A percentile compares a stretch with the other conserved stretches of the same genome.
Conservation (phyloP, 768 basidiomycete genomes). For the Amylocystis lapponica region DNA sequence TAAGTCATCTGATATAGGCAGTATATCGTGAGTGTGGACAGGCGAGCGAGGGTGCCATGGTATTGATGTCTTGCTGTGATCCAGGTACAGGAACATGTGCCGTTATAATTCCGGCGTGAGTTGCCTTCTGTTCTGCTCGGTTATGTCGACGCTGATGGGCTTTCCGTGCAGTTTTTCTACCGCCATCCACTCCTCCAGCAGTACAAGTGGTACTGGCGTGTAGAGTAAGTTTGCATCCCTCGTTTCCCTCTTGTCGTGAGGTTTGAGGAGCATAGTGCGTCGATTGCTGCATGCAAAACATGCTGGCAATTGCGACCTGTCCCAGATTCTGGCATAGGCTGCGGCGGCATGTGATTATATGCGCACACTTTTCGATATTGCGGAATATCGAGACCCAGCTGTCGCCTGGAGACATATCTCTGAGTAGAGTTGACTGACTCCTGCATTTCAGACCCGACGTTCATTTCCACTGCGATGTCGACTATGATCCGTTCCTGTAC, state of each 20-base stretch:
- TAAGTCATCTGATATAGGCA: no score
- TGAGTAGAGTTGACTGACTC: background rate
- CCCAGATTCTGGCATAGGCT: no score
- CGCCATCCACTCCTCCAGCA: conserved; percentile 56
- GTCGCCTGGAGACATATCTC: no score
- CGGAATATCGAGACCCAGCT: no score
- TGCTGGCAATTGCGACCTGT: no score
- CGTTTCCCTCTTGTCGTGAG: conserved; percentile 18
- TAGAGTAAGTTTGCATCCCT: conserved; percentile 42
- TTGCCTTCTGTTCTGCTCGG: background rate
- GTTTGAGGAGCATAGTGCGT: background rate
- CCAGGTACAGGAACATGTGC: conserved; percentile 68
- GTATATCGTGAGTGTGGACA: conserved; percentile 31
- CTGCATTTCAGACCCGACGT: conserved; percentile 47
- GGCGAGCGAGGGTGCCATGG: background rate
- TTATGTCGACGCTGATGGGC: background rate
- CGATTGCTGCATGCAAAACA: no score
- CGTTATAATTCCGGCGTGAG: conserved; percentile 65
- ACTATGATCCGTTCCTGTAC: conserved; percentile 59
- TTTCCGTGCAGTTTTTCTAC: conserved; percentile 47
- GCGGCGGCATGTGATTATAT: no score
- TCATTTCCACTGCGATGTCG: conserved; percentile 66
- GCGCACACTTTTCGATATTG: no score
- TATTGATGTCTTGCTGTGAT: background rate
- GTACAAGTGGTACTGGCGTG: conserved; percentile 77